Conservation (phyloP, 208 protist species). For the Leishmania aethiopica region DNA sequence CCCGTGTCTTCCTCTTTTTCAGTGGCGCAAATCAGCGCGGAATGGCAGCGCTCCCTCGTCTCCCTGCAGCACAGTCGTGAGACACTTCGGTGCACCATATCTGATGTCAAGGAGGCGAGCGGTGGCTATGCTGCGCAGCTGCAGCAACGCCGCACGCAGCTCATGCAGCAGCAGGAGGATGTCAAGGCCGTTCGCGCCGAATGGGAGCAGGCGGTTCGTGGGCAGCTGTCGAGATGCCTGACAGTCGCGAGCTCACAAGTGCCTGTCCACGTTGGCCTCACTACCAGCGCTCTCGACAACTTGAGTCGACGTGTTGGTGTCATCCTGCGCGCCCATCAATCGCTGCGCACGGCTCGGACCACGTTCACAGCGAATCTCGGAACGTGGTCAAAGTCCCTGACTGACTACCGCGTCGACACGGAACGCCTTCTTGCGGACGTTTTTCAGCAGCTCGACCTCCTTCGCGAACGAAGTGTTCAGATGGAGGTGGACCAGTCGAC, state of each 20-base stretch:
- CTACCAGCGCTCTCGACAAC: conserved; percentile 4
- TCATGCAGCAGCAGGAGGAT: conserved; percentile 8
- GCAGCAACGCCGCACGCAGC: conserved; percentile 10
- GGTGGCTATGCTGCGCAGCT: conserved; percentile 3
- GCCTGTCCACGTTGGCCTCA: conserved; percentile 5
- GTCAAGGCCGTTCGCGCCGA: conserved; percentile 6
- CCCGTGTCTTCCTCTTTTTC: not conserved
- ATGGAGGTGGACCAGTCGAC: conserved; percentile 14
- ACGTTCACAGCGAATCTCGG: conserved; percentile 12
- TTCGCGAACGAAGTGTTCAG: conserved; percentile 18
- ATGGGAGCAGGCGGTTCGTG: conserved; percentile 21
- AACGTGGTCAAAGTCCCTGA: conserved; percentile 4
- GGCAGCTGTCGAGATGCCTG: conserved; percentile 25
- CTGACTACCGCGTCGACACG: conserved; percentile 9
- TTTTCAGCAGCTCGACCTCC: conserved; percentile 17
- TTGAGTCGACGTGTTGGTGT: not conserved
- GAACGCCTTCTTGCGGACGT: conserved; percentile 15
- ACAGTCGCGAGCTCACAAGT: conserved; percentile 9
- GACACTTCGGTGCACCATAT: conserved; percentile 6
- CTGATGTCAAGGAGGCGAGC: conserved; percentile 12
- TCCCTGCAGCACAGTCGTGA: conserved; percentile 24
- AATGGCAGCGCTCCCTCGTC: conserved; percentile 11
- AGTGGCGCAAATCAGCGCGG: not conserved
- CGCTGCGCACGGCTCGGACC: conserved; percentile 10
- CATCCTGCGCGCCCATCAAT: conserved; percentile 2